Percentiles rank a stretch among this genome's conserved stretches.
Evolutionary conservation across 2,329 filamentous ascomycete genomes (phyloP).

Genomic region (Cercospora zeae-maydis): DNA sequence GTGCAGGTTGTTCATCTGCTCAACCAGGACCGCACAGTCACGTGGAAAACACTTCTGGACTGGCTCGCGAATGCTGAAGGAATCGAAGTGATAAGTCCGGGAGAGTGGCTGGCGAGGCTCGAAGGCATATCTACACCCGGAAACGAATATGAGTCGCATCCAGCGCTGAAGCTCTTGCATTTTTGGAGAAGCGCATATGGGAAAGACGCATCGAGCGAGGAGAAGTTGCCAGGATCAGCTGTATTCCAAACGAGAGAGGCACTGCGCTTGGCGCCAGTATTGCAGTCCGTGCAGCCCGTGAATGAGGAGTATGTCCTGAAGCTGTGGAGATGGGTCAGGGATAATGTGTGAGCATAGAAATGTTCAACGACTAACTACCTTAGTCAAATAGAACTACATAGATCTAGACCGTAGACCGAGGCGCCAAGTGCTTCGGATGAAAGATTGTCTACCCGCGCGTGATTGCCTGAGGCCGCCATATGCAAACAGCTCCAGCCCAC

Average conservation of each 20-base stretch:
- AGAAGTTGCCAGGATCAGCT: neutral
- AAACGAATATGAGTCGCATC: constrained; percentile 46
- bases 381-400: neutral
- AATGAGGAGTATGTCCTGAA: constrained; percentile 44
- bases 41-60: constrained; percentile 47
- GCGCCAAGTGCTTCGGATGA: neutral
- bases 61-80: constrained; percentile 41
- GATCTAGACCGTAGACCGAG: neutral
- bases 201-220: neutral
- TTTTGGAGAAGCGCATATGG: constrained; percentile 49
- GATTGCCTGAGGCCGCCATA: neutral
- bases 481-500: neutral
- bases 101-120: constrained; percentile 45
- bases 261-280: constrained; percentile 32
- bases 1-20: neutral
- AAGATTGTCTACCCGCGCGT: neutral
- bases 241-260: neutral
- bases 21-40: neutral
- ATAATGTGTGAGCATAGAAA: constrained; percentile 24
- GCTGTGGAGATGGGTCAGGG: constrained; percentile 43
- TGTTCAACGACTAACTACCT: too few species aligned
- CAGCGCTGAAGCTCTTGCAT: constrained; percentile 47
- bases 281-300: constrained; percentile 41
- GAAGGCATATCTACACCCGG: constrained; percentile 29
- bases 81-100: constrained; percentile 43